These are phyloP conservation scores for Naematelia aurantialba DNA, from an alignment of 768 basidiomycete genomes.

Conservation along the genomic window DNA sequence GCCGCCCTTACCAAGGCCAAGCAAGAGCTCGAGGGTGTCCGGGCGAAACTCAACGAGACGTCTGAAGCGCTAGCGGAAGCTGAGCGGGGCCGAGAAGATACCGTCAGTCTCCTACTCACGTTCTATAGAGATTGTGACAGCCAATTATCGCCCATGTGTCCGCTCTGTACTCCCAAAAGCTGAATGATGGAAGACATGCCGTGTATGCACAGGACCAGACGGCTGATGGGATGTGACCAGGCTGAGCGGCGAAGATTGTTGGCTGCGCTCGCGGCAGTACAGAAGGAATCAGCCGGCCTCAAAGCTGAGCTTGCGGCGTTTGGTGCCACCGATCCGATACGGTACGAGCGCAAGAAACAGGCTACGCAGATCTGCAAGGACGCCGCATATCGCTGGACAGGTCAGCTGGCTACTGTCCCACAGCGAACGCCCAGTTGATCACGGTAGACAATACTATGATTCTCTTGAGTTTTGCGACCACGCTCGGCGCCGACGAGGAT, in stretches of 20 bases:
- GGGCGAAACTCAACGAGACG: constrained; percentile 24
- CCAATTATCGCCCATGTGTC: neutral
- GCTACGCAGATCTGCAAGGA: constrained; percentile 75
- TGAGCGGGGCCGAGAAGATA: constrained; percentile 56
- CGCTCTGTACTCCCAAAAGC: too few relatives aligned
- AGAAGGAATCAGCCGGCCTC: constrained; percentile 57
- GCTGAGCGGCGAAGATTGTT: constrained; percentile 59
- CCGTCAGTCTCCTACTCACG: constrained; percentile 50
- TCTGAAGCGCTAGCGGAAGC: constrained; percentile 59
- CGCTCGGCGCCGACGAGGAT: constrained; percentile 14
- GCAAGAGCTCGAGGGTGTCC: constrained; percentile 35
- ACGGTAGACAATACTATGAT: constrained; percentile 31
- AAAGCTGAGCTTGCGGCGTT: constrained; percentile 71
- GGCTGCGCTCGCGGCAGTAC: constrained; percentile 55
- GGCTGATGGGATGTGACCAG: constrained; percentile 51
- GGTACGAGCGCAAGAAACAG: constrained; percentile 70
- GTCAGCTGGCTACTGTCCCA: constrained; percentile 55
- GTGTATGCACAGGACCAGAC: neutral
- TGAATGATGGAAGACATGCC: too few relatives aligned
- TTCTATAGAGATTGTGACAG: neutral
- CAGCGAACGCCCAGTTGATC: constrained; percentile 6
- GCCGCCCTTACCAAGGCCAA: constrained; percentile 36
- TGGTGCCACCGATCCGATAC: constrained; percentile 77
- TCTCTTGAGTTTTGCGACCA: constrained; percentile 19
- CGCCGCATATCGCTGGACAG: constrained; percentile 82